phyloP scores from a whole-genome alignment of 768 basidiomycete genomes.

The Mycena chlorophos region DNA sequence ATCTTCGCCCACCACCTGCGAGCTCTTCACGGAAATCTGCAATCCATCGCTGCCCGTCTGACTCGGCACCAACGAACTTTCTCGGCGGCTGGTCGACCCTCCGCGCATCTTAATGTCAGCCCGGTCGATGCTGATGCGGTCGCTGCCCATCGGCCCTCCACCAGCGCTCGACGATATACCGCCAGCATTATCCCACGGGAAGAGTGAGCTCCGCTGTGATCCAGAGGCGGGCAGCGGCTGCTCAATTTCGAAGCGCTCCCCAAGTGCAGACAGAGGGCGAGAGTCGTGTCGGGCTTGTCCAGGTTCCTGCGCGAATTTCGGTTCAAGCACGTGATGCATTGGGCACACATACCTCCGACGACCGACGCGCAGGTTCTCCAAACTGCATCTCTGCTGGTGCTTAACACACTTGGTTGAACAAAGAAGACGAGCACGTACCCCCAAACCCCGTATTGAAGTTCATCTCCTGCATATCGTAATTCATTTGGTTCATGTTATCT shows the following conservation, averaged over 20 bases:
- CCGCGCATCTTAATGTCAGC: slow-evolving; percentile 56
- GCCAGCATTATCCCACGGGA: slow-evolving; percentile 85
- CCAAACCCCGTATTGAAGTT: slow-evolving; percentile 2
- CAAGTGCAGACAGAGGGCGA: slow-evolving; percentile 51
- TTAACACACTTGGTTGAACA: not conserved
- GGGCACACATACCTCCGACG: slow-evolving; percentile 64
- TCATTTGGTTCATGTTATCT: slow-evolving; percentile 12
- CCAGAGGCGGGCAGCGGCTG: slow-evolving; percentile 40
- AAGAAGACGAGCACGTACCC: not conserved
- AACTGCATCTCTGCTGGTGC: not conserved
- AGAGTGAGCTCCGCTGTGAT: slow-evolving; percentile 70
- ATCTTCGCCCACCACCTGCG: slow-evolving; percentile 55
- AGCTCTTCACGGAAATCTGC: slow-evolving; percentile 47
- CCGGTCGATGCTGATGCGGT: slow-evolving; percentile 49
- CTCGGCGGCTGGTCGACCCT: slow-evolving; percentile 54
- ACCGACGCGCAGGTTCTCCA: slow-evolving; percentile 28
- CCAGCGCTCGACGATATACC: slow-evolving; percentile 58
- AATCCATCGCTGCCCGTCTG: slow-evolving; percentile 45
- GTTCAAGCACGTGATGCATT: not conserved
- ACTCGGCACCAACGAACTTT: slow-evolving; percentile 56
- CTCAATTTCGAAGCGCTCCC: slow-evolving; percentile 47
- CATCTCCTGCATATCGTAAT: slow-evolving; percentile 17
- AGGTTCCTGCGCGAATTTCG: slow-evolving; percentile 58
- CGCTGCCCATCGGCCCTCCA: slow-evolving; percentile 42
- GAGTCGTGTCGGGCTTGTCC: slow-evolving; percentile 81